A percentile compares a stretch with the other conserved stretches of the same genome.
phyloP scores from a whole-genome alignment of 352 stramenopile species.

The Pythium aristosporum region DNA sequence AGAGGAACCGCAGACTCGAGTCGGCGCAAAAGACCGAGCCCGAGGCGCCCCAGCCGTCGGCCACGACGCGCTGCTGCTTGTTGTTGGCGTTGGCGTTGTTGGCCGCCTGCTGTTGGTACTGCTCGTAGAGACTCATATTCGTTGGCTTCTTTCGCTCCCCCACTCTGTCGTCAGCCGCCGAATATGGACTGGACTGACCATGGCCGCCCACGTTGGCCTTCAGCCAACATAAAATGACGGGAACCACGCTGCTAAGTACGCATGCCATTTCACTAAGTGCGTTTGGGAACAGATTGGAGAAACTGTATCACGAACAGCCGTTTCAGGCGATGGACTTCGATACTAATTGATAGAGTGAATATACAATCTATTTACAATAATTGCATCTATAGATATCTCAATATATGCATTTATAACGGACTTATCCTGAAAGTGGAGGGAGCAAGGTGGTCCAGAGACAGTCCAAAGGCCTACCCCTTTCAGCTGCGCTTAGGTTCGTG shows the following conservation, averaged over 20 bases:
- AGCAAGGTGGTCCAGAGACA: conserved; percentile 9
- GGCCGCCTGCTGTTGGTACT: conserved; percentile 11
- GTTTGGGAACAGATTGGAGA: neutral
- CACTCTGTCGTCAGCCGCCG: conserved; percentile 6
- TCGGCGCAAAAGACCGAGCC: conserved; percentile 81
- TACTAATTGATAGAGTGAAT: neutral
- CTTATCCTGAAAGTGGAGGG: neutral
- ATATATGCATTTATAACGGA: too few species aligned
- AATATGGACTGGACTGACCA: conserved; percentile 10
- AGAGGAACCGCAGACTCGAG: conserved; percentile 79
- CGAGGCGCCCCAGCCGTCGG: conserved; percentile 62
- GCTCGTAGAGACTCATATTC: conserved; percentile 21
- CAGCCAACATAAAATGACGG: conserved; percentile 1
- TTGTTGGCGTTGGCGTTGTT: neutral
- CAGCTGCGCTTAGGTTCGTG: conserved; percentile 10
- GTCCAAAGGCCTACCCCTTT: conserved; percentile 22
- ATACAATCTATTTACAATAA: neutral
- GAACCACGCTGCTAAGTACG: neutral
- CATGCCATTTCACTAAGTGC: neutral
- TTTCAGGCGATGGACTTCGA: conserved; percentile 3
- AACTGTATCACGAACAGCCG: conserved; percentile 1
- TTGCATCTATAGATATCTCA: too few species aligned
- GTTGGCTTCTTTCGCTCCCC: neutral
- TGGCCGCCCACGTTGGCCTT: neutral
- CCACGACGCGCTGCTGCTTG: conserved; percentile 56